Evolutionary conservation across 768 basidiomycete species (phyloP).

Genomic region (Boletus subcaerulescens): DNA sequence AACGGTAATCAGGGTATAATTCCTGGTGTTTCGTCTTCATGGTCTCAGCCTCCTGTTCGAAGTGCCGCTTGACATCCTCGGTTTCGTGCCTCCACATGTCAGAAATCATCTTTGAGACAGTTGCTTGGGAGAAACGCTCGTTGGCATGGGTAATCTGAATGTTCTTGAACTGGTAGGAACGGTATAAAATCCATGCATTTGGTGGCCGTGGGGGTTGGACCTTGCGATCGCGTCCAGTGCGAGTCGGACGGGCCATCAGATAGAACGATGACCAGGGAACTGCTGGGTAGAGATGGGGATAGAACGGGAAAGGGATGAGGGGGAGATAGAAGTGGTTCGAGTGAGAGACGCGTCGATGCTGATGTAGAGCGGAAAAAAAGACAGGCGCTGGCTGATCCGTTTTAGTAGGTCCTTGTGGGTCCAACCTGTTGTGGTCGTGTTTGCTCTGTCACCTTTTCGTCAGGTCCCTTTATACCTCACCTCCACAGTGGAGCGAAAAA

Average conservation of each 20-base stretch:
- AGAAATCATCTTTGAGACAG: slow-evolving; percentile 63
- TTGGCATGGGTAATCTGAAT: slow-evolving; percentile 19
- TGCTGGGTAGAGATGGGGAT: slow-evolving; percentile 5
- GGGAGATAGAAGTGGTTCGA: slow-evolving; percentile 19
- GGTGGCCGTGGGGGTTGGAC: slow-evolving; percentile 60
- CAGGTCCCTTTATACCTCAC: slow-evolving; percentile 3
- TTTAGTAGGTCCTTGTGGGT: slow-evolving; percentile 37
- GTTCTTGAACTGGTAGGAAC: slow-evolving; percentile 50
- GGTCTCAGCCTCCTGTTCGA: slow-evolving; percentile 51
- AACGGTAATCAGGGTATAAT: slow-evolving; percentile 56
- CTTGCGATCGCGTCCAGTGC: slow-evolving; percentile 9
- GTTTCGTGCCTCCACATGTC: slow-evolving; percentile 60
- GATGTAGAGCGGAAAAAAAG: slow-evolving; percentile 23
- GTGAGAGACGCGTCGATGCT: slow-evolving; percentile 28
- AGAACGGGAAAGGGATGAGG: slow-evolving; percentile 1
- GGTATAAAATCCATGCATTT: slow-evolving; percentile 83
- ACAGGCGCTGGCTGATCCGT: slow-evolving; percentile 17
- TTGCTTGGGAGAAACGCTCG: slow-evolving; percentile 49
- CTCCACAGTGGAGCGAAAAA: slow-evolving; percentile 1
- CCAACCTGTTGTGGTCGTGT: slow-evolving; percentile 33
- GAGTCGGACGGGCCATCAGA: slow-evolving; percentile 23
- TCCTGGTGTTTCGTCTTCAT: slow-evolving; percentile 50
- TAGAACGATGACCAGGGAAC: slow-evolving; percentile 9
- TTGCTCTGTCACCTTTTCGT: slow-evolving; percentile 15
- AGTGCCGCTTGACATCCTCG: slow-evolving; percentile 44